A percentile compares a stretch with the other conserved stretches of the same genome.
Evolutionary conservation across 225 moss, liverwort and hornwort genomes (phyloP).

Genomic region (Takakia lepidozioides): DNA sequence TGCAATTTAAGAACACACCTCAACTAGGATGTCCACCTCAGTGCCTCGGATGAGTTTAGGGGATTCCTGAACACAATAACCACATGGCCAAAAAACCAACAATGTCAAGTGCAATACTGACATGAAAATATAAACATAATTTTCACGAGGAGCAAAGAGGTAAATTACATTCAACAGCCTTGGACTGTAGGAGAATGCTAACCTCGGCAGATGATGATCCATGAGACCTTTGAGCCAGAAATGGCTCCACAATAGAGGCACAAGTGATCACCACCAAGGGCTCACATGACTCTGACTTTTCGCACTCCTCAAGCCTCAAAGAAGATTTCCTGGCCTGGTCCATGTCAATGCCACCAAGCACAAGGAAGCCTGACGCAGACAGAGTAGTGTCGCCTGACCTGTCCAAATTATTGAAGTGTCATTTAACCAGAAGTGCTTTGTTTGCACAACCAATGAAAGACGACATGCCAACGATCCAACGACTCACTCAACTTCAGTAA

Average conservation of each 20-base stretch:
- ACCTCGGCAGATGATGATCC: constrained; percentile 67
- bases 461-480: too few relatives aligned
- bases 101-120: too few relatives aligned
- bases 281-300: constrained; percentile 49
- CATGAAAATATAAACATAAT: too few relatives aligned
- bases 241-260: constrained; percentile 98
- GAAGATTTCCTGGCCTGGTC: constrained; percentile 29
- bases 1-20: constrained; percentile 32
- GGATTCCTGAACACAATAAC: constrained; percentile 28
- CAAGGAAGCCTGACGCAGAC: constrained; percentile 90
- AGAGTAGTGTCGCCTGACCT: constrained; percentile 98
- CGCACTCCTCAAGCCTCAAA: constrained; percentile 33
- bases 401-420: constrained; percentile 13
- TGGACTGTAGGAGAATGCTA: too few relatives aligned
- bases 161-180: too few relatives aligned
- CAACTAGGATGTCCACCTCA: constrained; percentile 78
- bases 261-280: constrained; percentile 90
- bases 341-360: constrained; percentile 55
- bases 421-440: background rate
- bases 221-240: constrained; percentile 68
- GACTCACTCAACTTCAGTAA: too few relatives aligned
- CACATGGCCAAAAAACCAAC: too few relatives aligned
- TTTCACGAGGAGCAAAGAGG: too few relatives aligned
- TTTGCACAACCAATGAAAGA: background rate
- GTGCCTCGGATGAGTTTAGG: constrained; percentile 82